These are phyloP conservation scores for Chlamydomonas eustigma DNA, from an alignment of 139 green algal species.

Conservation along the genomic window DNA sequence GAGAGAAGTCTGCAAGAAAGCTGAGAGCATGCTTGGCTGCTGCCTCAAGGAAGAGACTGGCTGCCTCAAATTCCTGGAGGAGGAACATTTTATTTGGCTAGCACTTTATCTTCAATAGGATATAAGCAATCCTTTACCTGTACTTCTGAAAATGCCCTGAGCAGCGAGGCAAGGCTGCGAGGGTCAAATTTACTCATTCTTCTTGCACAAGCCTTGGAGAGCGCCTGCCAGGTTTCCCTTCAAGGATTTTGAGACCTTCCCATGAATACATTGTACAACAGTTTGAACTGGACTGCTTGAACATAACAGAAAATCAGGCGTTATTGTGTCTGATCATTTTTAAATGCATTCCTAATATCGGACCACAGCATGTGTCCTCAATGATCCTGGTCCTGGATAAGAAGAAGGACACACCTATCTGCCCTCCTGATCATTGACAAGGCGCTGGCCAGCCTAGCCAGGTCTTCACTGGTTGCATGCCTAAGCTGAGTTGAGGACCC, in stretches of 20 bases:
- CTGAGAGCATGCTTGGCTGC: not conserved
- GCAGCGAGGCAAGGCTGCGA: not conserved
- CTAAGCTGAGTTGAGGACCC: too few relatives aligned
- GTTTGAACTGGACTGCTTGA: too few relatives aligned
- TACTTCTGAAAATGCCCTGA: not conserved
- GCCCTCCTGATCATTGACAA: conserved; percentile 2
- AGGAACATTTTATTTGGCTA: too few relatives aligned
- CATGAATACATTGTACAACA: too few relatives aligned
- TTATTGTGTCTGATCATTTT: too few relatives aligned
- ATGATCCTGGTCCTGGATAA: too few relatives aligned
- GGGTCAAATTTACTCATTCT: not conserved
- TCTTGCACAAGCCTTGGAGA: not conserved
- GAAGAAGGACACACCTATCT: not conserved
- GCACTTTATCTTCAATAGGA: too few relatives aligned
- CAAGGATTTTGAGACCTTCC: not conserved
- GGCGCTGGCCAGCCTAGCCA: not conserved
- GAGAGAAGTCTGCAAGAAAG: not conserved
- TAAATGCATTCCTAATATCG: too few relatives aligned
- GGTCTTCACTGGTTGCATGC: not conserved
- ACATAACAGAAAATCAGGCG: too few relatives aligned
- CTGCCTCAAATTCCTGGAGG: too few relatives aligned
- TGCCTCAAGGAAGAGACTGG: not conserved
- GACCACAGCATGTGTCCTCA: too few relatives aligned
- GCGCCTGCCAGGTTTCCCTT: not conserved
- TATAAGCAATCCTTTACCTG: not conserved